Evolutionary conservation across 352 stramenopile species (phyloP).

Genomic region (Pythium insidiosum): DNA sequence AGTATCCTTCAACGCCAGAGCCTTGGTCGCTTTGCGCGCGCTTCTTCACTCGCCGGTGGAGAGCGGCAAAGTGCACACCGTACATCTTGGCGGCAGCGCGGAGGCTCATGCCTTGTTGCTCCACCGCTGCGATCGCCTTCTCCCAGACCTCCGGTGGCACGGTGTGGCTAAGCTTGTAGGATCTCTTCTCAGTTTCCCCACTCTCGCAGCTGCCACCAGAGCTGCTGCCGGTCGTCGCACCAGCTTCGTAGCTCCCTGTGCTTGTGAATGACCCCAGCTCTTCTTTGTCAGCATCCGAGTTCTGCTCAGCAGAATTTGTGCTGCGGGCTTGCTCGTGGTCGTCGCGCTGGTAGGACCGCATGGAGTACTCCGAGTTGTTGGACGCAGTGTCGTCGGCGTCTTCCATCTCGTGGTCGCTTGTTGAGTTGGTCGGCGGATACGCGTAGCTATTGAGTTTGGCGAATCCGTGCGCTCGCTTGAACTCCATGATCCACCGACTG

Average conservation of each 20-base stretch:
- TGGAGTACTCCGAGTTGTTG: conserved; percentile 17
- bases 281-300: conserved; percentile 6
- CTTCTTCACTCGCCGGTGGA: conserved; percentile 53
- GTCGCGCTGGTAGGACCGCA: conserved; percentile 6
- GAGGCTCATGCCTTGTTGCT: conserved; percentile 51
- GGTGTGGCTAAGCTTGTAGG: conserved; percentile 44
- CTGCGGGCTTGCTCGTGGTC: conserved; percentile 1
- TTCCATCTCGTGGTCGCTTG: conserved; percentile 12
- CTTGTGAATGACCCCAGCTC: conserved; percentile 7
- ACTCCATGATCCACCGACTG: conserved; percentile 35
- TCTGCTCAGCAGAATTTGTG: conserved; percentile 5
- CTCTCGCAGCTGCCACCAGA: conserved; percentile 11
- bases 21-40: conserved; percentile 19
- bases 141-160: conserved; percentile 49
- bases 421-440: conserved; percentile 10
- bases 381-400: conserved; percentile 20
- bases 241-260: conserved; percentile 13
- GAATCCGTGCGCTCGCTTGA: conserved; percentile 43
- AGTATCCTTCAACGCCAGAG: conserved; percentile 21
- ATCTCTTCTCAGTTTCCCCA: conserved; percentile 18
- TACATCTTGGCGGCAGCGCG: conserved; percentile 33
- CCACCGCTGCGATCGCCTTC: conserved; percentile 46
- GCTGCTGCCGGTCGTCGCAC: conserved; percentile 14
- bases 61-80: conserved; percentile 47
- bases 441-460: conserved; percentile 19